A percentile compares a stretch with the other conserved stretches of the same genome.
These are phyloP conservation scores for Nemophila menziesii DNA, from an alignment of 257 asterid genomes.

Conservation along the genomic window DNA sequence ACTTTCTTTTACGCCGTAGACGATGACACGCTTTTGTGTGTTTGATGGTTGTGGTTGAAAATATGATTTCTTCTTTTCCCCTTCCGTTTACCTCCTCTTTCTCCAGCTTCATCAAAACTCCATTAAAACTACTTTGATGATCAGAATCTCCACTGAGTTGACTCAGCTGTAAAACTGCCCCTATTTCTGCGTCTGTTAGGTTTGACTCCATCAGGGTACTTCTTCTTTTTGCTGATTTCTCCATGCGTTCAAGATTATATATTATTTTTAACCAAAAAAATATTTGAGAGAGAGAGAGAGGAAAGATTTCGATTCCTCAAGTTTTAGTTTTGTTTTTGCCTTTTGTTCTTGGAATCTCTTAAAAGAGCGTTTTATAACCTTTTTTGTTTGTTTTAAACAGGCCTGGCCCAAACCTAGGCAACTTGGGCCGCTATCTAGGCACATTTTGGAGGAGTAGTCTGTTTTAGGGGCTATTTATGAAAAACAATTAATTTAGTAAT, in stretches of 20 bases:
- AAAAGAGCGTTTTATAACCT: too few species aligned
- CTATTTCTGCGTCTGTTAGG: slow-evolving; percentile 44
- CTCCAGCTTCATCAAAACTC: not conserved
- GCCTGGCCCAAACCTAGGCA: too few species aligned
- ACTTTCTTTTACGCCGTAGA: slow-evolving; percentile 23
- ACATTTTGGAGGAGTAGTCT: too few species aligned
- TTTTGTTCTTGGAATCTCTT: too few species aligned
- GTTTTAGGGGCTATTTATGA: too few species aligned
- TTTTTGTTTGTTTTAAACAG: too few species aligned
- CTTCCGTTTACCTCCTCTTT: slow-evolving; percentile 15
- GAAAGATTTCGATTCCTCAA: not conserved
- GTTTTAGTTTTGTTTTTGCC: too few species aligned
- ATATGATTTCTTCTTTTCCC: slow-evolving; percentile 20
- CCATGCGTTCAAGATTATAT: too few species aligned
- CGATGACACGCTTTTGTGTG: slow-evolving; percentile 14
- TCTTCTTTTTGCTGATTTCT: slow-evolving; percentile 16
- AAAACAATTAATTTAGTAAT: too few species aligned
- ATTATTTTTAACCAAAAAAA: not conserved
- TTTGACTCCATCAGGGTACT: slow-evolving; percentile 20
- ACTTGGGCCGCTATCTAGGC: too few species aligned
- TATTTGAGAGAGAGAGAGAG: slow-evolving; percentile 1
- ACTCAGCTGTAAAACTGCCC: slow-evolving; percentile 57
- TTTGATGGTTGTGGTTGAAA: slow-evolving; percentile 17
- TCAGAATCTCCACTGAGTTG: slow-evolving; percentile 65
- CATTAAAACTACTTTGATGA: not conserved